phyloP scores from a whole-genome alignment of 495 filamentous ascomycete species.

The Haplographium delicatum region DNA sequence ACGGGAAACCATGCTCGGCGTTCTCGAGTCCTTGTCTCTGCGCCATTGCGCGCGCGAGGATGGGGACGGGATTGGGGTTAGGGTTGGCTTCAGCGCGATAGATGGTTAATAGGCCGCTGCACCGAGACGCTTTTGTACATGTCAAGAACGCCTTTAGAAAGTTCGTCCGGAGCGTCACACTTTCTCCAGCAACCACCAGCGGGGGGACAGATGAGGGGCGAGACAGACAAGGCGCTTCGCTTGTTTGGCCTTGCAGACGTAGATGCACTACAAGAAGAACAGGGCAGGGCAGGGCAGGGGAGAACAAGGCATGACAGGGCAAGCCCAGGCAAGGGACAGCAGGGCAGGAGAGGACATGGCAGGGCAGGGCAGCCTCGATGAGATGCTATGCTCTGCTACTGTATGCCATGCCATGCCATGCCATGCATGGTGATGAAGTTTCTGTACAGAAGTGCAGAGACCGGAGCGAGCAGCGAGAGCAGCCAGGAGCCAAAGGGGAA shows the following conservation, averaged over 20 bases:
- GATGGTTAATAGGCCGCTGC: slow-evolving; percentile 10
- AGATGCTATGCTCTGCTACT: too few species aligned
- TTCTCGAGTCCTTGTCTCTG: not conserved
- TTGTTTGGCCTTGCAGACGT: not conserved
- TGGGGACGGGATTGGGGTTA: not conserved
- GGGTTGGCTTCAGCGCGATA: too few species aligned
- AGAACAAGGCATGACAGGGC: too few species aligned
- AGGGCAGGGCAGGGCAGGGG: too few species aligned
- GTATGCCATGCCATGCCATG: too few species aligned
- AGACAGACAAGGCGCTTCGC: not conserved
- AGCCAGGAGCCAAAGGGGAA: too few species aligned
- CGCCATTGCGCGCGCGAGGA: not conserved
- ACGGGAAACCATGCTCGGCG: slow-evolving; percentile 1
- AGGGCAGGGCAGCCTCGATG: slow-evolving; percentile 3
- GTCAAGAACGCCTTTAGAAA: not conserved
- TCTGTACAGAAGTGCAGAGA: too few species aligned
- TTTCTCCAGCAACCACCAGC: not conserved
- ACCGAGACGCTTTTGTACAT: slow-evolving; percentile 10
- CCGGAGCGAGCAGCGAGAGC: too few species aligned
- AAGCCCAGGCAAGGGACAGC: too few species aligned
- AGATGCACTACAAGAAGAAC: too few species aligned
- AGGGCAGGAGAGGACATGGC: too few species aligned
- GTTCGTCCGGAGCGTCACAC: slow-evolving; percentile 10
- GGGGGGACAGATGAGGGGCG: not conserved
- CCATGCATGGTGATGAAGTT: too few species aligned